These are phyloP conservation scores for Ballota nigra DNA, from an alignment of 257 asterid species.

Conservation along the genomic window DNA sequence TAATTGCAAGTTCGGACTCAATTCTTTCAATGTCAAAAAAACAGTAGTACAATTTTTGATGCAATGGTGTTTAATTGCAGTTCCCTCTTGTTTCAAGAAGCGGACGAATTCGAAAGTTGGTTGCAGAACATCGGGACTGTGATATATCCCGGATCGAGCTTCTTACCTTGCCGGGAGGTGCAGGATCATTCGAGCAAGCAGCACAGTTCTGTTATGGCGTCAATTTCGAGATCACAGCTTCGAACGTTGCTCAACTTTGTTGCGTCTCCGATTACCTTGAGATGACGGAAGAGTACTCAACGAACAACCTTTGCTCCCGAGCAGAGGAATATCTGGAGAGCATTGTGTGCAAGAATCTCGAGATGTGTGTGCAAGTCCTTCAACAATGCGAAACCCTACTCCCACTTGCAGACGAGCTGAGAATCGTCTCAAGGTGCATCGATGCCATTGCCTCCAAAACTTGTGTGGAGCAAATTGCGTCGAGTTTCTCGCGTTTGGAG, in stretches of 20 bases:
- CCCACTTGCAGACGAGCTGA: conserved; percentile 80
- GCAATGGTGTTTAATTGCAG: conserved; percentile 39
- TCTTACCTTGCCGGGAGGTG: conserved; percentile 70
- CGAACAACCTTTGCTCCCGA: conserved; percentile 59
- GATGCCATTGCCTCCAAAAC: conserved; percentile 90
- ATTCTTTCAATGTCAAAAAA: no score
- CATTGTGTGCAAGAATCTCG: conserved; percentile 69
- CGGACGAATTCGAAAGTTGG: conserved; percentile 73
- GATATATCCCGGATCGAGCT: conserved; percentile 59
- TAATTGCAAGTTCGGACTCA: no score
- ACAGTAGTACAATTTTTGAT: neutral
- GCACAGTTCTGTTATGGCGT: conserved; percentile 89
- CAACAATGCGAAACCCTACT: conserved; percentile 71
- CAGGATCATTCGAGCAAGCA: conserved; percentile 73
- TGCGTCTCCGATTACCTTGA: conserved; percentile 75
- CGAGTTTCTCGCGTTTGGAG: conserved; percentile 83
- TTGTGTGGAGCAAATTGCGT: conserved; percentile 91
- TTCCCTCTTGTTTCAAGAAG: conserved; percentile 85
- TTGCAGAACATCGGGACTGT: conserved; percentile 62
- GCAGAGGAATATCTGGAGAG: conserved; percentile 74
- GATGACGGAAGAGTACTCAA: conserved; percentile 80
- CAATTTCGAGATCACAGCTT: conserved; percentile 74
- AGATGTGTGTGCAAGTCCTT: conserved; percentile 74
- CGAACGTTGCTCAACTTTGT: conserved; percentile 69
- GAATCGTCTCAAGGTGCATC: conserved; percentile 55